Evolutionary conservation across 352 stramenopile genomes (phyloP), one percentile per base, ranked within the genome.

Genomic region (Hyaloperonospora arabidopsidis): DNA sequence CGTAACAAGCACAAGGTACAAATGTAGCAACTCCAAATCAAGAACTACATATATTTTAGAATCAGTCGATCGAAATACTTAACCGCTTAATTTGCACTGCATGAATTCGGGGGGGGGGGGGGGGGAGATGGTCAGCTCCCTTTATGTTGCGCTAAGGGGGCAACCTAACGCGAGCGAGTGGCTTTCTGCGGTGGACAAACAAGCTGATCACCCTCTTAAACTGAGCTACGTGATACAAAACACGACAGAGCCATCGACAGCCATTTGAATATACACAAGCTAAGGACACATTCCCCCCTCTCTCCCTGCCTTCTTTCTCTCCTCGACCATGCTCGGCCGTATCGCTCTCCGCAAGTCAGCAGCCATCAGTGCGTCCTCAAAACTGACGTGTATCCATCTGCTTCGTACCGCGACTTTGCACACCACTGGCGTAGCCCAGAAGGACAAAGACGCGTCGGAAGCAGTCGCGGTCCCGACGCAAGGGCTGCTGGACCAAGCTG

Each of bases 311-410:
- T 18, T 19, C 38, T 18, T 13, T 40, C 21, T 19, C 5, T n/a
- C 59, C n/a, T n/a, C 6, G 34, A 76, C 25, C 15, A 91, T 91
- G 80, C 78, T 91, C 62, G 76, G 73, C 69, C 78, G 78, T 61
- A 70, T 85, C 59, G 78, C 76, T 59, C 76, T 91, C 65, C 76
- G 78, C 62, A 71, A 81, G 60, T 68, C 75, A 55, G 68, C 65
- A 54, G 64, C 75, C 63, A 67, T 69, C 61, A 8, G 8, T 10
- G 4, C 25, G 25, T 72, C 73, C 39, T 70, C 78, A 61, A 68
- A 67, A 66, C 71, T 75, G 57, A 49, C 63, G 51, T 59, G 60
- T 38, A 52, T 63, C 40, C 76, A 81, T 66, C 54, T 65, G 49
- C 56, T 68, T 28, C 72, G 72, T 49, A 60, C 72, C 32, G 63